These are phyloP conservation scores for Microdochium nivale DNA, from an alignment of 2,329 filamentous ascomycete species.

Conservation along the genomic window DNA sequence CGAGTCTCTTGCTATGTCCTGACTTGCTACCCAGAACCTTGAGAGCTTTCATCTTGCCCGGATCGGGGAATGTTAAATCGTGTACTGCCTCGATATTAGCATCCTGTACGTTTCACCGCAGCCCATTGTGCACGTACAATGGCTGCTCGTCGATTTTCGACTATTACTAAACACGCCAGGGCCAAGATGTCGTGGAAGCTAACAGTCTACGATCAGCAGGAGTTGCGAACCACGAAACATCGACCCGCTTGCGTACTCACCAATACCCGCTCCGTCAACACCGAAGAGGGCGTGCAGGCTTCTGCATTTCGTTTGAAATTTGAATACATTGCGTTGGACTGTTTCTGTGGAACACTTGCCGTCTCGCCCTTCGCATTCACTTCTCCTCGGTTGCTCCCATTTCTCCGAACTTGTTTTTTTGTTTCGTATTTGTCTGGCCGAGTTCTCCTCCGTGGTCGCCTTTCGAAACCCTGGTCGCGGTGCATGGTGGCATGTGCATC, in stretches of 20 bases:
- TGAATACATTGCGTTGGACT: too few relatives aligned
- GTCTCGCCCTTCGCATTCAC: not conserved
- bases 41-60: not conserved
- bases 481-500: not conserved
- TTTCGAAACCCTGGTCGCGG: not conserved
- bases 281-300: too few relatives aligned
- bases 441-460: not conserved
- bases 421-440: not conserved
- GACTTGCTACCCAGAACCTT: not conserved
- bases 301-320: too few relatives aligned
- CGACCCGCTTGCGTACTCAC: not conserved
- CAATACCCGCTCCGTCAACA: not conserved
- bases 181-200: not conserved
- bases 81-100: not conserved
- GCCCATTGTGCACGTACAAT: not conserved
- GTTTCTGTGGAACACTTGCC: not conserved
- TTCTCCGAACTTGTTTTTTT: not conserved
- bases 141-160: not conserved
- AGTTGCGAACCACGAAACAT: not conserved
- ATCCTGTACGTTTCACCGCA: not conserved
- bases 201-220: not conserved
- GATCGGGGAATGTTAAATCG: not conserved
- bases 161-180: not conserved
- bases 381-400: not conserved
- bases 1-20: not conserved